These are phyloP conservation scores for Alternaria metachromatica DNA, from an alignment of 2,329 filamentous ascomycete species.

Conservation along the genomic window DNA sequence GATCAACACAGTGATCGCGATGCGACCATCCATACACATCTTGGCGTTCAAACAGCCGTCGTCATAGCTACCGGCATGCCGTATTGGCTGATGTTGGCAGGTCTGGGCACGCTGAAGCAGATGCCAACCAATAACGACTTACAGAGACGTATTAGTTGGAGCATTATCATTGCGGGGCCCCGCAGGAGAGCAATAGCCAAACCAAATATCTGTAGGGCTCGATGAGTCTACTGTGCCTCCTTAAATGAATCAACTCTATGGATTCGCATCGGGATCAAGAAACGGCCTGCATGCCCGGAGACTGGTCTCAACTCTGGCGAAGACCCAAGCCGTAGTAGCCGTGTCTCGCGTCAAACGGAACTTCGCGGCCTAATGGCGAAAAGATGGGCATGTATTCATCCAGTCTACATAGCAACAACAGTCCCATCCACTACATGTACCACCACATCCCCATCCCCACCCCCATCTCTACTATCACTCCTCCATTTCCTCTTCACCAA, in stretches of 20 bases:
- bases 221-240: neutral
- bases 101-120: neutral
- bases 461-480: neutral
- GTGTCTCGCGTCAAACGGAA: neutral
- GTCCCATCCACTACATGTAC: conserved; percentile 14
- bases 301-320: neutral
- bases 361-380: neutral
- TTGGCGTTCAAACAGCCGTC: conserved; percentile 6
- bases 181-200: neutral
- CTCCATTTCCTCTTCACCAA: conserved; percentile 18
- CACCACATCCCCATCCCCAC: neutral
- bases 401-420: conserved; percentile 9
- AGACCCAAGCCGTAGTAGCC: neutral
- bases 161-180: neutral
- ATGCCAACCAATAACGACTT: neutral
- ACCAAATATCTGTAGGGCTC: neutral
- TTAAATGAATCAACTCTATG: neutral
- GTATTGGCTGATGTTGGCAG: conserved; percentile 19
- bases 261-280: neutral
- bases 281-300: neutral
- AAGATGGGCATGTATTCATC: neutral
- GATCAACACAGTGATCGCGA: neutral
- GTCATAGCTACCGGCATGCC: conserved; percentile 13
- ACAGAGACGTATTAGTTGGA: neutral
- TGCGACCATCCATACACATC: neutral